Conservation (phyloP, 768 basidiomycete genomes). For the Plicaturopsis crispa region DNA sequence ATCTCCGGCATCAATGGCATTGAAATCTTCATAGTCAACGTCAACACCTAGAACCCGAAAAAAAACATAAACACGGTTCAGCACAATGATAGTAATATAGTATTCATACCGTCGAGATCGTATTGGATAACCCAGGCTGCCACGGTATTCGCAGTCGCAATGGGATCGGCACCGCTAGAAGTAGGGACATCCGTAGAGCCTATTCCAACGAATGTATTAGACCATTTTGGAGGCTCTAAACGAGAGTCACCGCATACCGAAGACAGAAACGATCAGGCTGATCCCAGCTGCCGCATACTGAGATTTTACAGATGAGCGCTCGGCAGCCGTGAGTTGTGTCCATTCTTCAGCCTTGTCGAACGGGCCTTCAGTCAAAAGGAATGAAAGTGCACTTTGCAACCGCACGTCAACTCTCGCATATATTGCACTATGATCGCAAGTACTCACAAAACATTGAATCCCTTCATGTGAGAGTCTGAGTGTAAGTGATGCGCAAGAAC, state of each 20-base stretch:
- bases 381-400: constrained; percentile 43
- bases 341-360: constrained; percentile 56
- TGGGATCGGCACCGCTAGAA: constrained; percentile 48
- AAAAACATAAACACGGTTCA: background rate
- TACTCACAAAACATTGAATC: constrained; percentile 54
- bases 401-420: no score
- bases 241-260: constrained; percentile 33
- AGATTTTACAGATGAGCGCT: constrained; percentile 40
- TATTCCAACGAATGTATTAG: constrained; percentile 9
- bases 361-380: constrained; percentile 47
- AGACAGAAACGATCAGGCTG: constrained; percentile 56
- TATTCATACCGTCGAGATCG: constrained; percentile 58
- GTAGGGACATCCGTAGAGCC: constrained; percentile 44
- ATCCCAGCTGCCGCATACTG: constrained; percentile 53
- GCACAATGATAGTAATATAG: background rate
- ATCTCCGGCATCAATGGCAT: constrained; percentile 44
- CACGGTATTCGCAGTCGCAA: constrained; percentile 52
- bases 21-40: constrained; percentile 71
- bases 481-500: background rate
- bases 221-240: constrained; percentile 3
- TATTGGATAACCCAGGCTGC: constrained; percentile 59
- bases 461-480: constrained; percentile 22
- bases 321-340: constrained; percentile 34
- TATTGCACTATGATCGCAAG: constrained; percentile 1
- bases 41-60: no score